These are phyloP conservation scores for Acer saccharum DNA, from an alignment of 345 rosid species.

Conservation along the genomic window DNA sequence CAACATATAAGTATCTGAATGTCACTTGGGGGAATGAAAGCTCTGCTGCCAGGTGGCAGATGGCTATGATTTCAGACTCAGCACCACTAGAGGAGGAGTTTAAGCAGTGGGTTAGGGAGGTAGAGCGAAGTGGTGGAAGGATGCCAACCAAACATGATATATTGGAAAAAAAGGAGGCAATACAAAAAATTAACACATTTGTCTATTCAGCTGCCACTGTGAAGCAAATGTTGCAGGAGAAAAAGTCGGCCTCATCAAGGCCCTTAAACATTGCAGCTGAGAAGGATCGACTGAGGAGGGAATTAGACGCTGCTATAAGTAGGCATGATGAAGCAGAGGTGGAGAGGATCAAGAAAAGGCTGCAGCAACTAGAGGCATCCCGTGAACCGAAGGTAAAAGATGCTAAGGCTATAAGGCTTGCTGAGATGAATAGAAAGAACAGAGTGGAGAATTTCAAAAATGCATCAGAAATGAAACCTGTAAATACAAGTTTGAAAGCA, in stretches of 20 bases:
- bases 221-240: slow-evolving; percentile 97
- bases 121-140: slow-evolving; percentile 80
- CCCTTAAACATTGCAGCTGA: slow-evolving; percentile 96
- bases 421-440: slow-evolving; percentile 97
- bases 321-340: slow-evolving; percentile 76
- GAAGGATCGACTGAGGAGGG: slow-evolving; percentile 90
- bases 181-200: slow-evolving; percentile 63
- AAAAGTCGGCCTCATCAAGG: slow-evolving; percentile 79
- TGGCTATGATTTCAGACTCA: slow-evolving; percentile 98
- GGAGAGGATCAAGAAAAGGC: slow-evolving; percentile 71
- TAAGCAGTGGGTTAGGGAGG: slow-evolving; percentile 86
- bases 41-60: slow-evolving; percentile 99
- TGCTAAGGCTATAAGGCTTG: slow-evolving; percentile 76
- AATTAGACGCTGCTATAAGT: slow-evolving; percentile 71
- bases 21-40: slow-evolving; percentile 86
- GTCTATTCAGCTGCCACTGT: slow-evolving; percentile 95
- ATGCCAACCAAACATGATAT: slow-evolving; percentile 84
- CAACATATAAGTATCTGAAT: slow-evolving; percentile 81
- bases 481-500: slow-evolving; percentile 66
- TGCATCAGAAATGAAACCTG: slow-evolving; percentile 76
- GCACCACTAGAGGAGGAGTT: slow-evolving; percentile 87
- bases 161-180: slow-evolving; percentile 82
- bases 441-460: slow-evolving; percentile 92
- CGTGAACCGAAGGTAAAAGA: slow-evolving; percentile 63
- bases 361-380: slow-evolving; percentile 82